Conservation (phyloP, 2,329 filamentous ascomycete species). For the Capronia epimyces region DNA sequence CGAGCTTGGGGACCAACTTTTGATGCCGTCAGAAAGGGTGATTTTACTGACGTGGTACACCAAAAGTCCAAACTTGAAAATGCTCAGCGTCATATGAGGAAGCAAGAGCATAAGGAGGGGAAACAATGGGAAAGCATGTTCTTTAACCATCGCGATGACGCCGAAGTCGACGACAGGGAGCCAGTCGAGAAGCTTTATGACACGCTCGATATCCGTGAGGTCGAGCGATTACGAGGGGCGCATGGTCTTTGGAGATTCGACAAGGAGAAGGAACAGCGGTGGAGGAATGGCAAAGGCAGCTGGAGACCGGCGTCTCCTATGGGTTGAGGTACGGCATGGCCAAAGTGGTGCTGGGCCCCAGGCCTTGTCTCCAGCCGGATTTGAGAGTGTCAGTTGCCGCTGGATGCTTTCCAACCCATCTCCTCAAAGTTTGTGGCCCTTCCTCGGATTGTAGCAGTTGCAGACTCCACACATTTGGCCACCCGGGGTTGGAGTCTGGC, state of each 20-base stretch:
- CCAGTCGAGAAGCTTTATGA: constrained; percentile 7
- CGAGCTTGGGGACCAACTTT: constrained; percentile 85
- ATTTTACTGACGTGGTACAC: constrained; percentile 70
- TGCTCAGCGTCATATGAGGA: constrained; percentile 71
- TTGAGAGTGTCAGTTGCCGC: not conserved
- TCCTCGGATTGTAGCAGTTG: too few species aligned
- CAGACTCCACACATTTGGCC: too few species aligned
- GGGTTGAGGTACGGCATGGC: constrained; percentile 6
- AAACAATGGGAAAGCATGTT: constrained; percentile 77
- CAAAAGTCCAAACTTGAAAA: constrained; percentile 91
- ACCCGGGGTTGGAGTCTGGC: too few species aligned
- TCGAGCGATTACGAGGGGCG: constrained; percentile 11
- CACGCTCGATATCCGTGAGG: constrained; percentile 10
- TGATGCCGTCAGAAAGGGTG: constrained; percentile 69
- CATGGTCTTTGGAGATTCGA: constrained; percentile 24
- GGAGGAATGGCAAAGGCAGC: constrained; percentile 13
- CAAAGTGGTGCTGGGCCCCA: not conserved
- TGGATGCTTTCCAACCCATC: too few species aligned
- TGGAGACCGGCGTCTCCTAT: constrained; percentile 17
- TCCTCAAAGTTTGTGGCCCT: too few species aligned
- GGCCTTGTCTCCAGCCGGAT: not conserved
- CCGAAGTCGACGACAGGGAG: not conserved
- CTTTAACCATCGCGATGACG: constrained; percentile 47
- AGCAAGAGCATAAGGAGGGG: constrained; percentile 68
- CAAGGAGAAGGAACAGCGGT: constrained; percentile 18